Base-by-base conservation (phyloP, 495 filamentous ascomycete genomes). In the Penicilliopsis zonata region DNA sequence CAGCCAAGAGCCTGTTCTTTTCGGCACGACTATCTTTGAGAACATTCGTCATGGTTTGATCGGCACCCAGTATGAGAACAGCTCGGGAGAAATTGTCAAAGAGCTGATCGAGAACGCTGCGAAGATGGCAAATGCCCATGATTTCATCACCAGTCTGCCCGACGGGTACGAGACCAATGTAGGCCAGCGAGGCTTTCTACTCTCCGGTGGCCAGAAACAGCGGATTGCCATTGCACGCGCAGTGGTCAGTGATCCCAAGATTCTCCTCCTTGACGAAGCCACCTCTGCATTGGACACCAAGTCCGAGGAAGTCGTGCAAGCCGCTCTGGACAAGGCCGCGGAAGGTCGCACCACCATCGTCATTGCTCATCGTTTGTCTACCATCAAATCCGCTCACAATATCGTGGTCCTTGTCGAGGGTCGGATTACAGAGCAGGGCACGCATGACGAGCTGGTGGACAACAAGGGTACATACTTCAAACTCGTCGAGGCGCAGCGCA, bases 151-250 rank as follows among this genome's bases (percentile, higher is more conserved):
- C 9, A 58, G 61, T n/a, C 62, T 96, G 3, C 88, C 90, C 0
- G 81, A 95, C 50, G 78, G 80, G 2, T 95, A 94, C 47, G 76
- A 94, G 44, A 96, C 90, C 0, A 82, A 92, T 40, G 90, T 98
- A 31, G 90, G 90, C 33, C 88, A 96, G 53, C 80, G 90, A 27
- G 90, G 90, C 9, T 93, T 93, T 53, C 56, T 94, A 24, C 67
- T 98, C 21, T 87, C 80, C 34, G 90, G 90, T 53, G 90, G 90
- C 17, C 90, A 98, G 59, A 95, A 94, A 53, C 90, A 98, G 52
- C 82, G 90, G 37, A 90, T 95, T 51, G 74, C 75, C 3, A 81
- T 81, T 55, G 88, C 90, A 5, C 74, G 90, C 44, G 88, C 87
- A 18, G 76, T 98, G 34, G 84, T 96, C 17, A 84, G 77, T 28